phyloP scores from a whole-genome alignment of 139 green algal species.

The Chlamydomonas sp. region DNA sequence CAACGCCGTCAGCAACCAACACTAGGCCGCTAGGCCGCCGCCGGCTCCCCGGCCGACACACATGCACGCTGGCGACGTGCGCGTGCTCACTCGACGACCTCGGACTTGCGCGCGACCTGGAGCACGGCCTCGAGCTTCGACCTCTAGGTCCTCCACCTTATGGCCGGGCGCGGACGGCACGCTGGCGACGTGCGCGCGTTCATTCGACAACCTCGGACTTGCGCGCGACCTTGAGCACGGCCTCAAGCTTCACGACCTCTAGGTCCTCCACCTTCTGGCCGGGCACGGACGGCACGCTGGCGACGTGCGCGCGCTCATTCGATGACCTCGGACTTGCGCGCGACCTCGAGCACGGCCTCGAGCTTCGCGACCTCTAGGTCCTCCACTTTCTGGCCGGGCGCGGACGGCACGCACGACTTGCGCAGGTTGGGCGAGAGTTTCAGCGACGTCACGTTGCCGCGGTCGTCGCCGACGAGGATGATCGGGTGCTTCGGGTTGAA shows the following conservation, averaged over 20 bases:
- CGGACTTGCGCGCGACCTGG: conserved; percentile 58
- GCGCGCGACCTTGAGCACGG: conserved; percentile 57
- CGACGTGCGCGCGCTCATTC: no score
- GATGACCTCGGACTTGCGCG: conserved; percentile 51
- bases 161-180: conserved; percentile 32
- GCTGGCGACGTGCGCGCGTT: no score
- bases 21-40: no score
- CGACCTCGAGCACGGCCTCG: conserved; percentile 59
- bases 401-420: conserved; percentile 22
- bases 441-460: conserved; percentile 67
- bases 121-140: conserved; percentile 57
- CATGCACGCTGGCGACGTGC: no score
- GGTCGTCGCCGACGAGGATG: conserved; percentile 81
- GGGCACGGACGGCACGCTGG: conserved; percentile 26
- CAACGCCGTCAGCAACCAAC: no score
- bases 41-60: no score
- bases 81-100: no score
- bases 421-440: conserved; percentile 93
- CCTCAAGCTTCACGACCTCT: conserved; percentile 51
- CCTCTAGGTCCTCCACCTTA: conserved; percentile 43
- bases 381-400: conserved; percentile 39
- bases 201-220: conserved; percentile 55
- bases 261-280: conserved; percentile 41
- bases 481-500: conserved; percentile 86
- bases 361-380: conserved; percentile 50